Percentiles rank a stretch among this genome's conserved stretches.
These are phyloP conservation scores for Aureobasidium sp. DNA, from an alignment of 2,329 filamentous ascomycete species.

Conservation along the genomic window DNA sequence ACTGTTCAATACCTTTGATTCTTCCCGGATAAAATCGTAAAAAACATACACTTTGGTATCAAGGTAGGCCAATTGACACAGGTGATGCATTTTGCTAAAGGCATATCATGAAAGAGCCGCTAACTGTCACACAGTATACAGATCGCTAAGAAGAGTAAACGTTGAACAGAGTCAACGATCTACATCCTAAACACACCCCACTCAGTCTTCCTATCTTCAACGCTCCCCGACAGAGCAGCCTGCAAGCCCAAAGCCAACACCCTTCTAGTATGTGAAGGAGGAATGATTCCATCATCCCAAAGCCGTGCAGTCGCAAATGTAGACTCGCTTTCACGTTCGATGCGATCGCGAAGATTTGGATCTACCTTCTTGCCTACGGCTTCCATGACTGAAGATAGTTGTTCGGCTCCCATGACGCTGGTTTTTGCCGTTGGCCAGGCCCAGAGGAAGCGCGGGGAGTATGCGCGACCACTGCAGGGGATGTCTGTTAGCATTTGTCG, in stretches of 20 bases:
- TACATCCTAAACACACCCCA: slow-evolving; percentile 35
- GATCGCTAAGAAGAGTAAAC: background rate
- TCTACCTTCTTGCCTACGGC: slow-evolving; percentile 80
- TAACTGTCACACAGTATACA: too few species aligned
- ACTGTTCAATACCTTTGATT: background rate
- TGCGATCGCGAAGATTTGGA: slow-evolving; percentile 69
- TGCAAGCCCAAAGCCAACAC: slow-evolving; percentile 41
- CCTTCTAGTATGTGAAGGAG: slow-evolving; percentile 39
- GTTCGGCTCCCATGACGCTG: slow-evolving; percentile 91
- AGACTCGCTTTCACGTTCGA: slow-evolving; percentile 84
- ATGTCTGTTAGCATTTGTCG: background rate
- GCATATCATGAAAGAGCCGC: too few species aligned
- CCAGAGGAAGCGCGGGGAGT: slow-evolving; percentile 80
- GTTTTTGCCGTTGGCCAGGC: slow-evolving; percentile 98
- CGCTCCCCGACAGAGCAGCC: slow-evolving; percentile 31
- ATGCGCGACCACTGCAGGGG: slow-evolving; percentile 64
- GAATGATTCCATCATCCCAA: slow-evolving; percentile 59
- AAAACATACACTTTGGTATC: too few species aligned
- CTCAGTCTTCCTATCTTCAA: slow-evolving; percentile 25
- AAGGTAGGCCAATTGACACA: too few species aligned
- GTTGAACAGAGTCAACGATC: background rate
- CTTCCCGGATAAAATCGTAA: too few species aligned
- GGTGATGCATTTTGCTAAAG: too few species aligned
- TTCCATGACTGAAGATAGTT: slow-evolving; percentile 88
- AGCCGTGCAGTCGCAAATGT: slow-evolving; percentile 79